Base-by-base conservation (phyloP, 345 rosid genomes). In the Brassica carinata region DNA sequence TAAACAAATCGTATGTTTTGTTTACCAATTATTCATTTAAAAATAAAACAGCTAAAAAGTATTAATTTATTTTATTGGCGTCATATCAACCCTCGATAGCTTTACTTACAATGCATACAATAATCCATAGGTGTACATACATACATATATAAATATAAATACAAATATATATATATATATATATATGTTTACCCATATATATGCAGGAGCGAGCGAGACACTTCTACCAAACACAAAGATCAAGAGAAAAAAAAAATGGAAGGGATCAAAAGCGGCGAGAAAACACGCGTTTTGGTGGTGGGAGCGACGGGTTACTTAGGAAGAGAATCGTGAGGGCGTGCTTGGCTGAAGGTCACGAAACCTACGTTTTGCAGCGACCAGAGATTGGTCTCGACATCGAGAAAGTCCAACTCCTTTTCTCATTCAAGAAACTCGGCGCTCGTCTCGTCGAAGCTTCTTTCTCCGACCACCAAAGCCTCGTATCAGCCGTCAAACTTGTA, bases 281-380 rank as follows among this genome's bases (percentile, higher is more conserved):
- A 87, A 84, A 72, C 84, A 53, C 74, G 81, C 31, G 94, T 94
- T 26, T 83, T 94, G 34, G 84, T 94, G 8, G 82, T 90, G 8
- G 96, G 94, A 15, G 98, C 89, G 19, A 92, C 91, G 5, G 96
- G 97, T 4, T 92, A 89, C 86, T 62, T 92, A 43, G 98, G 58
- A 92, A 83, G 91, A 85, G 96, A 63, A 77, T 94, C 70, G 97
- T 89, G 43, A 86, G 72, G 87, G 96, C 97, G 13, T 86, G 98
- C 76, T 78, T 94, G 76, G 87, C 27, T 5, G 83, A 73, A 74
- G 97, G 96, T 0, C 96, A 92, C 31, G 80, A 84, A 61, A 94
- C 93, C 1, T 90, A 83, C 31, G 81, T 92, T 14, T 85, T 92
- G 3, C 87, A 89, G 7, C 82, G 97, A 71, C 77, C 83, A 0